A percentile compares a stretch with the other conserved stretches of the same genome.
phyloP scores from a whole-genome alignment of 371 early-diverging fungal genomes.

The Nematocida minor region DNA sequence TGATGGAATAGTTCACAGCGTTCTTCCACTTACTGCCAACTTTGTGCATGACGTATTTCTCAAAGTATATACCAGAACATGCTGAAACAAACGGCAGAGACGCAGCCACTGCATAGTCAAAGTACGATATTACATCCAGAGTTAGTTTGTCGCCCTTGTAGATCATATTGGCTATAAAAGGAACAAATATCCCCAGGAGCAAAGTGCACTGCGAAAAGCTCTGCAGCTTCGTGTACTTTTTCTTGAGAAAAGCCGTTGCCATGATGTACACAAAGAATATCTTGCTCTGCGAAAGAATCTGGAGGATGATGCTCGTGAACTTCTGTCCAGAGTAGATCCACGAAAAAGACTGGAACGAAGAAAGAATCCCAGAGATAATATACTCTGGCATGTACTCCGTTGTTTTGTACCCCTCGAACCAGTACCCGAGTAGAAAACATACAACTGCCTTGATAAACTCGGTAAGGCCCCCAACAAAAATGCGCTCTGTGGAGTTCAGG shows the following conservation, averaged over 20 bases:
- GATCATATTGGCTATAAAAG: neutral
- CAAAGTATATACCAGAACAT: conserved; percentile 14
- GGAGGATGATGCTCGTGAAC: neutral
- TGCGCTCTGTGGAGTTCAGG: neutral
- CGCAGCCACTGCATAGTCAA: neutral
- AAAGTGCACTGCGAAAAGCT: conserved; percentile 1
- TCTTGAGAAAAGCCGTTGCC: conserved; percentile 3
- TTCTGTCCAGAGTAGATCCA: neutral
- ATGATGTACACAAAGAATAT: conserved; percentile 37
- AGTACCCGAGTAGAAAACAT: neutral
- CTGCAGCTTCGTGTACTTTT: conserved; percentile 4
- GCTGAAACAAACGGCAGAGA: neutral
- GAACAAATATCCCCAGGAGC: conserved; percentile 6
- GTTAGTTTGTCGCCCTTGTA: neutral
- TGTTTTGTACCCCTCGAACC: neutral
- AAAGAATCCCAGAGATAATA: conserved; percentile 9
- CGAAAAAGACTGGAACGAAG: conserved; percentile 19
- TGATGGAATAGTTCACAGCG: conserved; percentile 19
- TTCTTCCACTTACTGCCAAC: neutral
- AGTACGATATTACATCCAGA: neutral
- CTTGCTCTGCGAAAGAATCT: conserved; percentile 1
- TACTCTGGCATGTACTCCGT: conserved; percentile 5
- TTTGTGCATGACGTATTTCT: neutral
- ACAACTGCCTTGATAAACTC: neutral
- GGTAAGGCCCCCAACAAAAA: neutral